phyloP scores from a whole-genome alignment of 176 grass and related monocot genomes.

The Dactylis glomerata region DNA sequence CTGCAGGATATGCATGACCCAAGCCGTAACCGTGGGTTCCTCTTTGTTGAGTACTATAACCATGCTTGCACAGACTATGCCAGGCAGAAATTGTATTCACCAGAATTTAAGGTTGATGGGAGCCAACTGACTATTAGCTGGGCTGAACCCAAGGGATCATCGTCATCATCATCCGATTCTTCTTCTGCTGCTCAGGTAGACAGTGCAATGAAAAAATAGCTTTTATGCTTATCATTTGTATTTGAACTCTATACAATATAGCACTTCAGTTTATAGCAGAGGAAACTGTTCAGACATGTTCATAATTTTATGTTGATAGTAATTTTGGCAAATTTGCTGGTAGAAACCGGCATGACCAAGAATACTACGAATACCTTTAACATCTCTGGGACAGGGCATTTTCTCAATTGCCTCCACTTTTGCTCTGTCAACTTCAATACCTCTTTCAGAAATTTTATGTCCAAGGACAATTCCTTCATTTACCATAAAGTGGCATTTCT shows the following conservation, averaged over 20 bases:
- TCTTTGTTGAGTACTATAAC: slow-evolving; percentile 96
- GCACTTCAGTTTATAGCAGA: not conserved
- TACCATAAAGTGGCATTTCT: too few relatives aligned
- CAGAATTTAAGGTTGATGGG: slow-evolving; percentile 86
- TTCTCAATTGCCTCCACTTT: too few relatives aligned
- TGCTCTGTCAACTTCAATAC: too few relatives aligned
- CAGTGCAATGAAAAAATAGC: not conserved
- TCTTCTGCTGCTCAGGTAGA: slow-evolving; percentile 75
- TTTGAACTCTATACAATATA: not conserved
- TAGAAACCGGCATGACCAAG: too few relatives aligned
- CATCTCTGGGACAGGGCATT: too few relatives aligned
- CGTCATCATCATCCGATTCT: slow-evolving; percentile 43
- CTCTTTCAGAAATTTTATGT: too few relatives aligned
- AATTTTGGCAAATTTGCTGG: not conserved
- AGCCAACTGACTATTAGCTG: slow-evolving; percentile 88
- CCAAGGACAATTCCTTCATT: too few relatives aligned
- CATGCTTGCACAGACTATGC: slow-evolving; percentile 88
- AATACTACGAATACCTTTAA: too few relatives aligned
- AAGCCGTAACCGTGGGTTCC: slow-evolving; percentile 82
- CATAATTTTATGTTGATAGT: not conserved
- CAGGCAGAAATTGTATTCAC: slow-evolving; percentile 59
- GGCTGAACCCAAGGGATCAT: slow-evolving; percentile 77
- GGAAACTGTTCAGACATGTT: not conserved
- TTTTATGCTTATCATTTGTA: not conserved
- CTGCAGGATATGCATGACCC: slow-evolving; percentile 89